Conservation (phyloP, 192 early-diverging fungal genomes). For the Umbelopsis isabellina region DNA sequence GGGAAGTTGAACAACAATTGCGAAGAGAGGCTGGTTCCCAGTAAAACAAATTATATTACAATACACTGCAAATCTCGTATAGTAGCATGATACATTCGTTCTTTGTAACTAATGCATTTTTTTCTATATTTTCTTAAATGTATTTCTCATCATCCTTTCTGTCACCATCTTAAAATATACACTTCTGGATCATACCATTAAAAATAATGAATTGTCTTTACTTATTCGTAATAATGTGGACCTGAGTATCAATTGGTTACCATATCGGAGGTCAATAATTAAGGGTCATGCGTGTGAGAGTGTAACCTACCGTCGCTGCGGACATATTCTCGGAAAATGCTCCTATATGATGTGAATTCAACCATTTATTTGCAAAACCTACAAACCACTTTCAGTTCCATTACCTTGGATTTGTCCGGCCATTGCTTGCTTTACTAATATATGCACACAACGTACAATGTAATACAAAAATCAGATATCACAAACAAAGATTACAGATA, state of each 20-base stretch:
- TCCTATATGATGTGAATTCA: too few relatives aligned
- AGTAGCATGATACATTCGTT: too few relatives aligned
- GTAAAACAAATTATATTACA: neutral
- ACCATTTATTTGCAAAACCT: too few relatives aligned
- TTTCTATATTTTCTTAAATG: neutral
- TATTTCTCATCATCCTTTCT: slow-evolving; percentile 9
- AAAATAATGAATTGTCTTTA: neutral
- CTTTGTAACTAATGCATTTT: neutral
- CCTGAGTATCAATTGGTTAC: neutral
- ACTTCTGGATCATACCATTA: slow-evolving; percentile 7
- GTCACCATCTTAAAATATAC: neutral
- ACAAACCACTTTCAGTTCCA: too few relatives aligned
- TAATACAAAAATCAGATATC: too few relatives aligned
- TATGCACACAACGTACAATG: too few relatives aligned
- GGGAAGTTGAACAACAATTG: slow-evolving; percentile 13
- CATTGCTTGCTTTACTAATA: too few relatives aligned
- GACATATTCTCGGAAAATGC: too few relatives aligned
- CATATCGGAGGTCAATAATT: neutral
- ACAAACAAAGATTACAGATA: too few relatives aligned
- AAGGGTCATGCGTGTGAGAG: too few relatives aligned
- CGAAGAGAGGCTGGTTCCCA: slow-evolving; percentile 6
- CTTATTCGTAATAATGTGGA: neutral
- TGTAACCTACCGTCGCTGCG: too few relatives aligned
- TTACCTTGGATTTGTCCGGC: too few relatives aligned
- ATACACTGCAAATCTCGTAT: neutral